A percentile compares a stretch with the other conserved stretches of the same genome.
Conservation (phyloP, 2,329 filamentous ascomycete genomes). For the Pestalotiopsis fici region DNA sequence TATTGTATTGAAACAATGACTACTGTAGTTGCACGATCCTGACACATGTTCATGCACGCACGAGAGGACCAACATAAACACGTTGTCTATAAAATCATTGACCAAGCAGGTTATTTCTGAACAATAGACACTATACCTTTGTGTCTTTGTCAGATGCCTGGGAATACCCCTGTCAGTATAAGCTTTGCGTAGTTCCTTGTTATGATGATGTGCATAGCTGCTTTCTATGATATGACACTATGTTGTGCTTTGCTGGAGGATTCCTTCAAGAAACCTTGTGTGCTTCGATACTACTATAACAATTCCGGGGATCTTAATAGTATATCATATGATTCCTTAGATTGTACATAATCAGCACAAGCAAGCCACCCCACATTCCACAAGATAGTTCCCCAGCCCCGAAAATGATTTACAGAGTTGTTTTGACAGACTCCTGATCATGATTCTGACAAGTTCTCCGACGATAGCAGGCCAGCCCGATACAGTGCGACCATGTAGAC, state of each 20-base stretch:
- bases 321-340: no score
- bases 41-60: neutral
- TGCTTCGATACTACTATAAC: no score
- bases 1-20: neutral
- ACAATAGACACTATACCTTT: neutral
- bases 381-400: no score
- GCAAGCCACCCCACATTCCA: no score
- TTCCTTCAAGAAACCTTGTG: no score
- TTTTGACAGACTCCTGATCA: neutral
- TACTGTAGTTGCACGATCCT: neutral
- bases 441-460: neutral
- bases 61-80: neutral
- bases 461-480: neutral
- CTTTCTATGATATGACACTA: no score
- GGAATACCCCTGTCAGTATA: neutral
- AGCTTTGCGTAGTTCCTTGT: neutral
- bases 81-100: neutral
- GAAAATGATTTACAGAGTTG: neutral
- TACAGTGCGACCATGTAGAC: neutral
- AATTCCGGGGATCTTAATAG: no score
- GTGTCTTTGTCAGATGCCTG: no score
- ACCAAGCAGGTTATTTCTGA: neutral
- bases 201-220: neutral
- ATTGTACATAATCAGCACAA: no score
- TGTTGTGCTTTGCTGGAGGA: no score